Evolutionary conservation across 176 grass and related monocot species (phyloP).

Genomic region (Pharus latifolius): DNA sequence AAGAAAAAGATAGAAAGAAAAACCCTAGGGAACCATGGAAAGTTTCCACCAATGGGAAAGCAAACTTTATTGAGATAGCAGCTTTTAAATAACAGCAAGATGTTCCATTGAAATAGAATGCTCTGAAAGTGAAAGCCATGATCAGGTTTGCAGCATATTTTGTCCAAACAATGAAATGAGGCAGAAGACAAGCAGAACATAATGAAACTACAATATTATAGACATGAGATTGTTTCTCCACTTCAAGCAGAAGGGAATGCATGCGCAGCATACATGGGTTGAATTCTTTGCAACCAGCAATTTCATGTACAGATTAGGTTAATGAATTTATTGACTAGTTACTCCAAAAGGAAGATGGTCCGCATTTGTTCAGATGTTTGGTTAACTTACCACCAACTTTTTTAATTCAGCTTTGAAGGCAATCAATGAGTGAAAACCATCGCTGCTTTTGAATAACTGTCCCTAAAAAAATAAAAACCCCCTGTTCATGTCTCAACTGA

Average conservation of each 20-base stretch:
- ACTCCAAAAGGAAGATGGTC: neutral
- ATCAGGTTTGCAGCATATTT: no score
- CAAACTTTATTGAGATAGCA: no score
- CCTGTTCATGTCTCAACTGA: no score
- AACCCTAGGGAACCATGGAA: no score
- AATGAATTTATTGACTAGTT: neutral
- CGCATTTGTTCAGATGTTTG: neutral
- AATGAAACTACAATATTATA: neutral
- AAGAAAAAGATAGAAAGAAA: no score
- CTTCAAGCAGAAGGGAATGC: neutral
- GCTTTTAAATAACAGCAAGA: no score
- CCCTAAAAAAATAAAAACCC: no score
- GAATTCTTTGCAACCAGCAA: constrained; percentile 6
- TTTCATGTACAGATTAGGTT: neutral
- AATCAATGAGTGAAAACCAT: neutral
- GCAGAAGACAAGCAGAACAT: no score
- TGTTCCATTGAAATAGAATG: no score
- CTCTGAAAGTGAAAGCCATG: no score
- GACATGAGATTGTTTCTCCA: neutral
- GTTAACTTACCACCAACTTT: neutral
- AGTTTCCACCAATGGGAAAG: no score
- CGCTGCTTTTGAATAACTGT: no score
- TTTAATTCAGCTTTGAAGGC: neutral
- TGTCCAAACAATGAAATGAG: neutral
- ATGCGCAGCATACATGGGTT: neutral